These are phyloP conservation scores for Xanthoconium stramineum DNA, from an alignment of 768 basidiomycete species.

Conservation along the genomic window DNA sequence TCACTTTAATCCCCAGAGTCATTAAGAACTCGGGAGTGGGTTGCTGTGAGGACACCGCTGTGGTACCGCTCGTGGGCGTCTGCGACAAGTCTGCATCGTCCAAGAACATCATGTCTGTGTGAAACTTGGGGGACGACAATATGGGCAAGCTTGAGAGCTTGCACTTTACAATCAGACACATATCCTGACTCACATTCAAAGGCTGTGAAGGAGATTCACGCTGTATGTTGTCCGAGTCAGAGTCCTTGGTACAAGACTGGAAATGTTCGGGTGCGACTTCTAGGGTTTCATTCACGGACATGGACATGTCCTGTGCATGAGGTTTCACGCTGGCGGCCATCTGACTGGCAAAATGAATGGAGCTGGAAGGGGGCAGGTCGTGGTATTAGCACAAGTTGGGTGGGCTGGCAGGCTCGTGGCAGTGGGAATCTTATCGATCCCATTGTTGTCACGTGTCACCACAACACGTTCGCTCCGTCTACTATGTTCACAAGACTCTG, in stretches of 20 bases:
- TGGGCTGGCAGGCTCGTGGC: conserved; percentile 8
- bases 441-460: conserved; percentile 17
- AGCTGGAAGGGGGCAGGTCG: conserved; percentile 14
- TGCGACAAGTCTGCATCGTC: conserved; percentile 19
- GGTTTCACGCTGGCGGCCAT: conserved; percentile 17
- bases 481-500: conserved; percentile 62
- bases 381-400: conserved; percentile 25
- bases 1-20: conserved; percentile 40
- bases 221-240: conserved; percentile 12
- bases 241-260: not conserved
- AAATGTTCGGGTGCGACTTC: not conserved
- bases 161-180: conserved; percentile 27
- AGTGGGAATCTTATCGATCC: conserved; percentile 28
- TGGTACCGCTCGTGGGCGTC: conserved; percentile 5
- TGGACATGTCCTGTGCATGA: conserved; percentile 2
- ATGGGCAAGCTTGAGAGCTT: conserved; percentile 33
- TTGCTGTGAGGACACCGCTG: conserved; percentile 28
- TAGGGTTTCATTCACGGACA: conserved; percentile 1
- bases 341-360: conserved; percentile 1
- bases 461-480: too few species aligned
- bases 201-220: conserved; percentile 24
- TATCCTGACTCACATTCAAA: conserved; percentile 37
- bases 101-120: conserved; percentile 1
- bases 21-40: conserved; percentile 32
- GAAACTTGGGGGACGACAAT: conserved; percentile 23